phyloP scores from a whole-genome alignment of 257 asterid species.

The Solanum infundibuliforme region DNA sequence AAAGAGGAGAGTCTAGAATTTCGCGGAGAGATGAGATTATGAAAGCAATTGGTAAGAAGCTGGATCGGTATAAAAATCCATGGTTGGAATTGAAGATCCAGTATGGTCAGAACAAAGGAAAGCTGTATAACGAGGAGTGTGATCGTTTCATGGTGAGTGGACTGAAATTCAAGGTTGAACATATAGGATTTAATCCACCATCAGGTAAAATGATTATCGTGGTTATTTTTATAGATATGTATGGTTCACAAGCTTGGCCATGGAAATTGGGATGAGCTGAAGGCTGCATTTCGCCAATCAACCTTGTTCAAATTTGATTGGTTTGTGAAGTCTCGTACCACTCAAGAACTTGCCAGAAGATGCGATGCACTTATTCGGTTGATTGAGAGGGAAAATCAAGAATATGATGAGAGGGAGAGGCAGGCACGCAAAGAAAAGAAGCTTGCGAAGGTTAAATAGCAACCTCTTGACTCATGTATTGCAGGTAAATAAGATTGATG shows the following conservation, averaged over 20 bases:
- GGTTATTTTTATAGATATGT: constrained; percentile 51
- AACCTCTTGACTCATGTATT: background rate
- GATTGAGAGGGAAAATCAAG: constrained; percentile 94
- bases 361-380: constrained; percentile 88
- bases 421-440: constrained; percentile 98
- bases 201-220: background rate
- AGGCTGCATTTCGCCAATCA: constrained; percentile 93
- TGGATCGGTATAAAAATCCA: constrained; percentile 96
- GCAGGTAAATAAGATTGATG: background rate
- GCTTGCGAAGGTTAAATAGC: constrained; percentile 55
- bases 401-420: constrained; percentile 90
- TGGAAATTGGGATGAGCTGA: constrained; percentile 98
- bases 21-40: constrained; percentile 94
- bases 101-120: constrained; percentile 99
- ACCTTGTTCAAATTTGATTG: constrained; percentile 94
- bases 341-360: constrained; percentile 98
- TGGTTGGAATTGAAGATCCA: constrained; percentile 96
- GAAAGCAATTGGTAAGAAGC: constrained; percentile 93
- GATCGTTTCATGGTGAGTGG: constrained; percentile 89
- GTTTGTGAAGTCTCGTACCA: constrained; percentile 97
- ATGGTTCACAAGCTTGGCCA: constrained; percentile 98
- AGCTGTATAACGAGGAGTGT: constrained; percentile 95
- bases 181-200: background rate
- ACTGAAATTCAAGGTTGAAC: background rate
- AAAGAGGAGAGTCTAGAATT: constrained; percentile 97